Conservation (phyloP, 208 protist species). For the Herpetomonas samuelpessoai region DNA sequence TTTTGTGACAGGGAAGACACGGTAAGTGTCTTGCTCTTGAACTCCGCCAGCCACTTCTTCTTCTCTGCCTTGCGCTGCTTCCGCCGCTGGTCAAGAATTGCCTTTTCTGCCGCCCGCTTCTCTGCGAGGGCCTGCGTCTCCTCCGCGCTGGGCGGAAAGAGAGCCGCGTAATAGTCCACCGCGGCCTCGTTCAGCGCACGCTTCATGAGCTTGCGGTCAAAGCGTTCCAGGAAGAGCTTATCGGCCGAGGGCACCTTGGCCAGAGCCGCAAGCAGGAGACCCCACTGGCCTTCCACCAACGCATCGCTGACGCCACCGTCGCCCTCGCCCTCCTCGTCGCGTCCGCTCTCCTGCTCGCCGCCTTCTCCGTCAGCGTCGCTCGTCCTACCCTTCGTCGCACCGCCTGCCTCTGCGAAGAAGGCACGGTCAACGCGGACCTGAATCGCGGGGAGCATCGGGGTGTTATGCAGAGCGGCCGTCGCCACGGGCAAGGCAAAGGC, state of each 20-base stretch:
- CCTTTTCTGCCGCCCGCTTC: not conserved
- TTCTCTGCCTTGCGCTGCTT: constrained; percentile 1
- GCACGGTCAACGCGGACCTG: not conserved
- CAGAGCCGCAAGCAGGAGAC: not conserved
- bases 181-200: constrained; percentile 9
- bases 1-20: not conserved
- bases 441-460: not conserved
- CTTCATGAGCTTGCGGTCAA: constrained; percentile 19
- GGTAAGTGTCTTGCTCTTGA: not conserved
- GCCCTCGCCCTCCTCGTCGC: not conserved
- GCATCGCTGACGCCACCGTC: not conserved
- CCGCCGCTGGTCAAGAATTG: constrained; percentile 17
- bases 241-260: not conserved
- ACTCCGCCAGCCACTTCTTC: not conserved
- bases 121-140: not conserved
- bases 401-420: not conserved
- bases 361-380: not conserved
- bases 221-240: constrained; percentile 30
- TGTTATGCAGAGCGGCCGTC: not conserved
- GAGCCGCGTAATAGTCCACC: constrained; percentile 19
- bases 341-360: not conserved
- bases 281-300: not conserved
- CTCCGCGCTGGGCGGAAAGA: constrained; percentile 4
- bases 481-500: constrained; percentile 43
- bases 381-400: not conserved